Evolutionary conservation across 352 stramenopile genomes (phyloP), one percentile per base, ranked within the genome.

Genomic region (Pythium aristosporum): DNA sequence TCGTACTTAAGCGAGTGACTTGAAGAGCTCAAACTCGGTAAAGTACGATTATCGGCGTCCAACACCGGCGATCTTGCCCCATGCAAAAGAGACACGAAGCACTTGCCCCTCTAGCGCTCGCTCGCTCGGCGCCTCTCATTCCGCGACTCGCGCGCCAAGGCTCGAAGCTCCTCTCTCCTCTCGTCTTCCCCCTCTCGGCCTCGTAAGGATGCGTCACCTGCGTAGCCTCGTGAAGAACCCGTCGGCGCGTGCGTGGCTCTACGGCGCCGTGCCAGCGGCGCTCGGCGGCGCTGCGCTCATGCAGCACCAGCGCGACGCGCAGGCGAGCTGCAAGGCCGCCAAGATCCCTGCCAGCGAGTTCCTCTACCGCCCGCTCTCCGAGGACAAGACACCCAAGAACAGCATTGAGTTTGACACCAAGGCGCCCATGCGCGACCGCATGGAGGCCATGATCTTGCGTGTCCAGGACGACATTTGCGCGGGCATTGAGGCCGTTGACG

Each of bases 401-500:
- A 88, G 74, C 64, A 73, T 94, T 63, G 85, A 94, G 73, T 91
- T 92, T 32, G 80, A 94, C 73, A 79, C 72, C 23, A 76, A 51
- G 15, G 81, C 81, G 34, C 80, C 85, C 2, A 78, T 92, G 69
- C 74, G 67, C 52, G 83, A 91, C 69, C 83, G 85, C 59, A 91
- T 94, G 81, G 82, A 92, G 57, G 79, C 80, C 54, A 74, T 96
- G 71, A 91, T 93, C 60, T 63, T 89, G 55, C 81, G 79, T 37
- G 80, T 94, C 20, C 82, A 92, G 67, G 82, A 96, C 68, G 80
- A 96, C 44, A 97, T 97, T 59, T 91, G 84, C 65, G 71, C 70
- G 2, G 85, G 84, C 36, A 96, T 98, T 42, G 89, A 96, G 55
- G 88, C 81, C 7, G 85, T 98, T 36, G 96, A 99, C 68, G 94